phyloP scores from a whole-genome alignment of 2,329 filamentous ascomycete species.

The Cladosporium sphaerospermum region DNA sequence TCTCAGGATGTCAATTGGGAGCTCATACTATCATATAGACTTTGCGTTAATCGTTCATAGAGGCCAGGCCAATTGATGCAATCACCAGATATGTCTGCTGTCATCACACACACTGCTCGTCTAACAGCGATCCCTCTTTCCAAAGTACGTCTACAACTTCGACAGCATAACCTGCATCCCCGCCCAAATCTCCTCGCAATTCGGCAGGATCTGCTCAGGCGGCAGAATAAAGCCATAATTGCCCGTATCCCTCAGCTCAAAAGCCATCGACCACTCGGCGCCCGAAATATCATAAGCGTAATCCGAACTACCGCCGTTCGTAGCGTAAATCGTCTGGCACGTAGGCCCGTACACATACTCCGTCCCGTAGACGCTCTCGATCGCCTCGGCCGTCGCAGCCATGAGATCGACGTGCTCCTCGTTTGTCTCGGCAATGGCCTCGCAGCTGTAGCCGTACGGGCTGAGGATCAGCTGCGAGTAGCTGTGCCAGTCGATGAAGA shows the following conservation, averaged over 20 bases:
- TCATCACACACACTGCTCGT: too few species aligned
- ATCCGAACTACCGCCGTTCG: slow-evolving; percentile 11
- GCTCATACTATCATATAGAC: too few species aligned
- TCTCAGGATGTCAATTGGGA: too few species aligned
- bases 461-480: slow-evolving; percentile 56
- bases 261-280: slow-evolving; percentile 11
- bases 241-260: slow-evolving; percentile 9
- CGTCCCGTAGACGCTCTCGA: slow-evolving; percentile 49
- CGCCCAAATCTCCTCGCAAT: slow-evolving; percentile 15
- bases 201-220: slow-evolving; percentile 10
- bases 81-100: too few species aligned
- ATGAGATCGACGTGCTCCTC: slow-evolving; percentile 47
- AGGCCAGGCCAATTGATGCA: too few species aligned
- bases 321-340: slow-evolving; percentile 26
- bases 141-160: slow-evolving; percentile 13
- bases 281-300: slow-evolving; percentile 13
- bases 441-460: slow-evolving; percentile 56
- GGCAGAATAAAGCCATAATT: slow-evolving; percentile 8
- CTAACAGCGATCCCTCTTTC: not conserved
- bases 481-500: slow-evolving; percentile 60
- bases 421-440: slow-evolving; percentile 38
- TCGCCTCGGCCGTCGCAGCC: slow-evolving; percentile 44
- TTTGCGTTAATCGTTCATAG: too few species aligned
- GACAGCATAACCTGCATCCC: slow-evolving; percentile 26
- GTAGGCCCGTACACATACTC: slow-evolving; percentile 40